Base-by-base conservation (phyloP, 208 protist genomes). In the Leishmania guyanensis region DNA sequence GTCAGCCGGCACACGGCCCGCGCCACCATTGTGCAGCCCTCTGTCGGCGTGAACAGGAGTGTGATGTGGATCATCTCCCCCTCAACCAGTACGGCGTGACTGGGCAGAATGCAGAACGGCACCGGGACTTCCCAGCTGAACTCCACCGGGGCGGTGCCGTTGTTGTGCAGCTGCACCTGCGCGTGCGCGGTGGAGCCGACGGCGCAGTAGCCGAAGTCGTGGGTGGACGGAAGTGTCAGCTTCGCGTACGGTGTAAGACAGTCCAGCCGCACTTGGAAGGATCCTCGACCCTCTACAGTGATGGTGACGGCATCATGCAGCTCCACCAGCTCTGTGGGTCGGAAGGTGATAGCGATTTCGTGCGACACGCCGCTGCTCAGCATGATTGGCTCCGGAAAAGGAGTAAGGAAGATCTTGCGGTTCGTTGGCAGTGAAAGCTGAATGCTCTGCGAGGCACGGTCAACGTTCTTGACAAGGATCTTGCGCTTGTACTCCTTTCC, bases 181-280 rank as follows among this genome's bases (percentile, higher is more conserved):
- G 89, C 82, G 43, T 77, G 86, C 1, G 86, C 88, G 0, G 90
- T 94, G 75, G 79, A 77, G 20, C 89, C 82, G 29, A 97, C 90
- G 8, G 95, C 87, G 69, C 93, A 94, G 80, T 97, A 95, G 64
- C 89, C 91, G 86, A 99, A 98, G 86, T 99, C 96, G 81, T 98
- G 89, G 48, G 62, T 83, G 39, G 88, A 66, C 3, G 91, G 83
- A 46, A 96, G 80, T 46, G 78, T 62, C 69, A 98, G 62, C 70
- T 88, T 84, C 1, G 89, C 87, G 72, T 88, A 93, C 9, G 97
- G 96, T n/a, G 93, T 88, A 46, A 94, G 79, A 54, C 93, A 93
- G 60, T 96, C 94, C 3, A 99, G 81, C 1, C 84, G 75, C 39
- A 99, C 87, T 36, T 83, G 75, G 58, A 98, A 98, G 50, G 90